Evolutionary conservation across 2,329 filamentous ascomycete species (phyloP), one percentile per base, ranked within the genome.

Genomic region (Fusarium nisikadoi): DNA sequence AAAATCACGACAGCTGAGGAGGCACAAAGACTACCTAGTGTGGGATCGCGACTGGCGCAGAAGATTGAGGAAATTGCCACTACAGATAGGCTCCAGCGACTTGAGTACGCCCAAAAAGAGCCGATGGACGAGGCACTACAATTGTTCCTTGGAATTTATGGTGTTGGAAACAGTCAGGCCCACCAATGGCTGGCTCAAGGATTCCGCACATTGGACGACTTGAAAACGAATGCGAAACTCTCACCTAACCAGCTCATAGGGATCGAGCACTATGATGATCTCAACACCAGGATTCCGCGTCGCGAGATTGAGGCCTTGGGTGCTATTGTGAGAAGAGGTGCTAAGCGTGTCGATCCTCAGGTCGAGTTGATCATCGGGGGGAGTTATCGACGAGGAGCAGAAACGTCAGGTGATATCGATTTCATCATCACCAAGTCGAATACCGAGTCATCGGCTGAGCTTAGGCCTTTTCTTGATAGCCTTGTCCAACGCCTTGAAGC

Each of bases 1-100:
- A 91, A 90, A 77, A 88, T 98, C 65, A 84, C 81, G 8, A 95
- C 92, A 1, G 90, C 88, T 64, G 86, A 90, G 53, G 87, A 97
- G 79, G 95, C 95, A 1, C 82, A 87, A 16, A 80, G 82, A 4
- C 85, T 98, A 2, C 89, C 90, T 2, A 88, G 86, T 64, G 90
- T 98, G 39, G 95, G 95, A 12, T 76, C 85, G 16, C 88, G 93
- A 2, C 83, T 98, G 3, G 94, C 94, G 0, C 85, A 88, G 31
- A 97, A 97, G 80, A 96, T 98, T 70, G 93, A 96, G 76, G 95
- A 98, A 78, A 97, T 98, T 46, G 93, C 90, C 5, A 85, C 86
- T 42, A 97, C 94, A 0, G 88, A 94, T 75, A 85, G 86, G 31
- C 87, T 98, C 2, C 88, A 88, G 45, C 88, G 92, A 41, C 86